Percentiles rank a stretch among this genome's conserved stretches.
phyloP scores from a whole-genome alignment of 2,329 filamentous ascomycete genomes.

The Zarea fungicola region DNA sequence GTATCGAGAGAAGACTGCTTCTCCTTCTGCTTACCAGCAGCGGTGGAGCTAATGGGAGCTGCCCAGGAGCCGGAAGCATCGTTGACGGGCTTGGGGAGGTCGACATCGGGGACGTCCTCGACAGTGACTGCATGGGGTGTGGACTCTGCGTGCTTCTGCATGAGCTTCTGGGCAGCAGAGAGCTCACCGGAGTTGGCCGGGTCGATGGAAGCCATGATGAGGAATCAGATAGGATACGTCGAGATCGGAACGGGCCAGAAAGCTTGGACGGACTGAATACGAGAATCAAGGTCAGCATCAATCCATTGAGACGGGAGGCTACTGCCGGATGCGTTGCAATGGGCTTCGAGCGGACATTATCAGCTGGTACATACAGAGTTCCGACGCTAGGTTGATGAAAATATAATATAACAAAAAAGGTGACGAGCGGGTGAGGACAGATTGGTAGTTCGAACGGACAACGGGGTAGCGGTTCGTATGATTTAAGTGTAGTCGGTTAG shows the following conservation, averaged over 20 bases:
- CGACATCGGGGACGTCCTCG: conserved; percentile 78
- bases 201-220: conserved; percentile 38
- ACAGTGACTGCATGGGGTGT: conserved; percentile 58
- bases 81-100: conserved; percentile 53
- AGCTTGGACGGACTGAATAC: background rate
- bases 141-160: conserved; percentile 54
- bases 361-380: no score
- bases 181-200: conserved; percentile 32
- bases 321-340: background rate
- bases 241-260: conserved; percentile 10
- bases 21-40: conserved; percentile 64
- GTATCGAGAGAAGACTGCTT: conserved; percentile 59
- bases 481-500: conserved; percentile 19
- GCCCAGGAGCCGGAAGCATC: conserved; percentile 42
- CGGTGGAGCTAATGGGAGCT: conserved; percentile 53
- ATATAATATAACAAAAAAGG: background rate
- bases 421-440: background rate
- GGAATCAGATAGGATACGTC: conserved; percentile 14
- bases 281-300: background rate
- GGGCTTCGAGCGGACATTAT: background rate
- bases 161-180: conserved; percentile 57
- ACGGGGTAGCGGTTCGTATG: conserved; percentile 6
- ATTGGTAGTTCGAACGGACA: background rate
- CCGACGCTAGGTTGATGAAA: no score
- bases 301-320: background rate